Conservation (phyloP, 179 eudicot genomes). For the Heliamphora ciliata region DNA sequence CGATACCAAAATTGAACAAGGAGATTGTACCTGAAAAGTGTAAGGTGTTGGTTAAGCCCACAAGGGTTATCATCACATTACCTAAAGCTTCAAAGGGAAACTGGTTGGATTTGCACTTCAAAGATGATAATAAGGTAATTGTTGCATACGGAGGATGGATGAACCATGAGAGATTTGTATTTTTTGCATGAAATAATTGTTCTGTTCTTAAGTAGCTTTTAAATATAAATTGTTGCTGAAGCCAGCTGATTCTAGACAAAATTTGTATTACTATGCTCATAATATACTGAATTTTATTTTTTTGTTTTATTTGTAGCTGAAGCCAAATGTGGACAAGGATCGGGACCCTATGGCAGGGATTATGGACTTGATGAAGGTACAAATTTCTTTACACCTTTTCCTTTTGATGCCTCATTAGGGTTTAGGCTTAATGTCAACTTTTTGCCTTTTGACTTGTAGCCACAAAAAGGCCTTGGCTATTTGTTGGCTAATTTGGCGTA, state of each 20-base stretch:
- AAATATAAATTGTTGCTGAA: not conserved
- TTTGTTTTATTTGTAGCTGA: conserved; percentile 40
- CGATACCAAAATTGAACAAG: conserved; percentile 70
- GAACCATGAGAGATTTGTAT: not conserved
- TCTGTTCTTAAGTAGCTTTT: not conserved
- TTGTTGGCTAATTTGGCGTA: too few species aligned
- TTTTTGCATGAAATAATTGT: not conserved
- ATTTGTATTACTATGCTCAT: not conserved
- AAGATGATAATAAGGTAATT: conserved; percentile 76
- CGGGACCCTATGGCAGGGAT: conserved; percentile 96
- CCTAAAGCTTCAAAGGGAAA: conserved; percentile 68
- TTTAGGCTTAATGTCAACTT: too few species aligned
- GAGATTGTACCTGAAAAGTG: conserved; percentile 73
- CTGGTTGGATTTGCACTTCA: conserved; percentile 84
- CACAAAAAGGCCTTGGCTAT: too few species aligned
- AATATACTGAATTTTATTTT: not conserved
- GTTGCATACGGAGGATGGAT: not conserved
- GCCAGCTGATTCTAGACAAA: not conserved
- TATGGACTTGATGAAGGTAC: conserved; percentile 95
- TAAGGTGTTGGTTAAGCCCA: conserved; percentile 76
- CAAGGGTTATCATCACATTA: conserved; percentile 56
- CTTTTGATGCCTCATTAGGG: too few species aligned
- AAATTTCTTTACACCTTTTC: not conserved
- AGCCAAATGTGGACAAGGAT: conserved; percentile 67
- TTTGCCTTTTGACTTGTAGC: too few species aligned